Evolutionary conservation across 148 eudicot genomes (phyloP).

Genomic region (Rheum nobile): DNA sequence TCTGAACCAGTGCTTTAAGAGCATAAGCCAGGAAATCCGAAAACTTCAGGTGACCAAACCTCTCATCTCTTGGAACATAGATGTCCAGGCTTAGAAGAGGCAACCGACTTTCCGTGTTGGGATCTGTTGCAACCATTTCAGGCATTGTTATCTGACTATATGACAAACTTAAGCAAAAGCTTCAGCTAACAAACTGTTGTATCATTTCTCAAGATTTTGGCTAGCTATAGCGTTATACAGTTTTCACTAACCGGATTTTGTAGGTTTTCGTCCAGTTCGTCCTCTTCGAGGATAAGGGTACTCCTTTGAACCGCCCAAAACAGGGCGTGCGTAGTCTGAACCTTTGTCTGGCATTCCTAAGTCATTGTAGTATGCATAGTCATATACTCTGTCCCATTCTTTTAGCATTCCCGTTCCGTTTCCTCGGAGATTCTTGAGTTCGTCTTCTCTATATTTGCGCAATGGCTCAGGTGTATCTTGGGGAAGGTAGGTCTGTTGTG

Average conservation of each 20-base stretch:
- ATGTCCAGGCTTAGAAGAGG: slow-evolving; percentile 58
- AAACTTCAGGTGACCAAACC: slow-evolving; percentile 53
- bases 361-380: slow-evolving; percentile 76
- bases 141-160: not conserved
- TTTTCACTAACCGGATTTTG: slow-evolving; percentile 39
- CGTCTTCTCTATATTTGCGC: slow-evolving; percentile 57
- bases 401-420: slow-evolving; percentile 53
- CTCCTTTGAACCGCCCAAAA: slow-evolving; percentile 61
- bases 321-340: slow-evolving; percentile 43
- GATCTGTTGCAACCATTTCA: slow-evolving; percentile 35
- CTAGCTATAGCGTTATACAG: not conserved
- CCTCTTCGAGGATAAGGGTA: slow-evolving; percentile 81
- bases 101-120: slow-evolving; percentile 48
- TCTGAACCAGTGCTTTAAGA: slow-evolving; percentile 55
- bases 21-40: slow-evolving; percentile 77
- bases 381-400: slow-evolving; percentile 88
- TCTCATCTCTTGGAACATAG: slow-evolving; percentile 84
- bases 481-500: slow-evolving; percentile 58
- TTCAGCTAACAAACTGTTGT: not conserved
- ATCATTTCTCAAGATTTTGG: not conserved
- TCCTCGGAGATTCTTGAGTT: slow-evolving; percentile 64
- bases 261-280: slow-evolving; percentile 62
- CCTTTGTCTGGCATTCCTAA: slow-evolving; percentile 78
- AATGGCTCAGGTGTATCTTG: slow-evolving; percentile 57
- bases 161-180: not conserved